Evolutionary conservation across 345 rosid genomes (phyloP), one percentile per base, ranked within the genome.

Genomic region (Ceriops decandra): DNA sequence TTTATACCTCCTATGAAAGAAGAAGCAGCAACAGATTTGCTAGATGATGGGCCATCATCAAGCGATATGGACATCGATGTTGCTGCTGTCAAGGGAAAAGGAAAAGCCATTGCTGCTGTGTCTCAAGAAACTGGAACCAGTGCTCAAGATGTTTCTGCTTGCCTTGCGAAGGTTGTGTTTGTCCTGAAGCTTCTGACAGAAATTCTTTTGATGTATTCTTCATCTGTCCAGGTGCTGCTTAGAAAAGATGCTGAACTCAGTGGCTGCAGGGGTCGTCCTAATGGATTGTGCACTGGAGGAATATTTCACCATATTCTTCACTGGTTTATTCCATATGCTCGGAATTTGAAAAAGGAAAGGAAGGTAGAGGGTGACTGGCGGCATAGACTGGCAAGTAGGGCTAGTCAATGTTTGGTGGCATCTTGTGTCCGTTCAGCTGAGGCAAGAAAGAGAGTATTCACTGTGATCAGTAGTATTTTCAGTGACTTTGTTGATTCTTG

Each of bases 11-110:
- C 91, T 7, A 62, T 63, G 32, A 85, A 74, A 76, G 49, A 42
- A 42, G 96, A 82, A 49, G 73, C 47, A 35, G 68, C 58, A 69
- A 63, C 83, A 72, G 84, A 77, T 63, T 63, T 52, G 42, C 72
- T 33, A 9, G 60, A 63, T 30, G 86, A 80, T 67, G 64, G 73
- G 64, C 76, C 86, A 60, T 71, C 85, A 30, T 85, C 86, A 60
- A 75, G 84, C 60, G 92, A 86, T 71, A 93, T 93, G 98, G 96
- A 91, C 77, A 86, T 93, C 72, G 98, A 93, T 84, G 88, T 79
- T 78, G 85, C 93, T 72, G 80, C 88, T 28, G 68, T 72, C 36
- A 89, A 85, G 78, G 96, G 90, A 62, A 93, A 93, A 82, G 98
- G 98, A 65, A 93, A 91, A 82, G 97, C 96, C 38, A 70, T 93